Base-by-base conservation (phyloP, 768 basidiomycete genomes). In the Leccinellum albellum region DNA sequence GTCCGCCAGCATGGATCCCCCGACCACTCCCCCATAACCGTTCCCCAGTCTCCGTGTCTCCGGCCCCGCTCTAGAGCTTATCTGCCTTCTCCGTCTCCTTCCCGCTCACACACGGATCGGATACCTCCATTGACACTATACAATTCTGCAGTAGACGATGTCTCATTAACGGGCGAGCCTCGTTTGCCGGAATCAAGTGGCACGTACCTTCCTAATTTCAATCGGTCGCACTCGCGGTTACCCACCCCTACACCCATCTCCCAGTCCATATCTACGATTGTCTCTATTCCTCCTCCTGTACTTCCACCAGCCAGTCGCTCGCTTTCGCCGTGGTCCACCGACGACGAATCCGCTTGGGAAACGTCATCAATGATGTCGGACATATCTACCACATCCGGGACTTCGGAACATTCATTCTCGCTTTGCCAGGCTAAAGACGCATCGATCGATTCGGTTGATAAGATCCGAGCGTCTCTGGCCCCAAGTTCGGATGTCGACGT, bases 281-380 rank as follows among this genome's bases (percentile, higher is more conserved):
- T 53, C 56, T 51, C 65, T 7, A 64, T 50, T 54, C 61, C 54
- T 40, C 53, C 55, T 40, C 53, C 54, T 53, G 60, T 50, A 33
- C 56, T 59, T 40, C 59, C 60, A 20, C 55, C 63, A 17, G 60
- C 60, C 15, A 48, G 37, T 53, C 64, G 55, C 35, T 71, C 68
- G 13, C 50, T 75, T 55, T 88, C 87, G 0, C 81, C 87, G 2
- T 89, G 85, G 84, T 82, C 86, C 15, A 88, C 86, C 3, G 88
- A 90, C 56, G 89, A 88, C 61, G 88, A 90, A 56, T 89, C 85
- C 7, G 80, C 79, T 35, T 89, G 87, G 86, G 88, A 89, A 59
- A 83, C 86, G 3, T 83, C 82, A 31, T 90, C 88, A 17, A 76
- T 75, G 14, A 79, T 81, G 1, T 87, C 86, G 3, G 80, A 84